Conservation (phyloP, 2,329 filamentous ascomycete species). For the Dryadomyces quercus-mongolicae region DNA sequence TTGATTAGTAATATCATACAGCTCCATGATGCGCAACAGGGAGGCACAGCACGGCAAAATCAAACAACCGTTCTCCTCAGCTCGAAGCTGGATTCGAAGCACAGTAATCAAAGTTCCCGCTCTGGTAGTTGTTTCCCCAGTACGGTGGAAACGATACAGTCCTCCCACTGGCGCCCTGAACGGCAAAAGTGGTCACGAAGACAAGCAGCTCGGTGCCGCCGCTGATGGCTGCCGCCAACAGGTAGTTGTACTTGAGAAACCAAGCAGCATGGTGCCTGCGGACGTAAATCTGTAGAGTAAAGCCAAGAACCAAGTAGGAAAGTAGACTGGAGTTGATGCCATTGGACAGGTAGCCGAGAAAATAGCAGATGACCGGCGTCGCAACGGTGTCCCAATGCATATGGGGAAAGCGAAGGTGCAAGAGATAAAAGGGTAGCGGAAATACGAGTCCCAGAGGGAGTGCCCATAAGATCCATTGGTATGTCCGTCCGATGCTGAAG, state of each 20-base stretch:
- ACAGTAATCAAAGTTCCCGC: conserved; percentile 9
- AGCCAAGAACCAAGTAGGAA: conserved; percentile 16
- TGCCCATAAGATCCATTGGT: conserved; percentile 21
- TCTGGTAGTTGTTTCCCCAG: conserved; percentile 10
- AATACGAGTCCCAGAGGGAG: conserved; percentile 24
- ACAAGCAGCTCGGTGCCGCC: conserved; percentile 26
- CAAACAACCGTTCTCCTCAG: background rate
- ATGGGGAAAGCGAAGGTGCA: conserved; percentile 17
- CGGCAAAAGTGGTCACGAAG: conserved; percentile 28
- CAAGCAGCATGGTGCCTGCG: conserved; percentile 21
- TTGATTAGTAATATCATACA: too few species aligned
- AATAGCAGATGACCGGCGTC: conserved; percentile 21
- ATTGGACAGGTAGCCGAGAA: conserved; percentile 19
- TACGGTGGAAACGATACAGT: conserved; percentile 19
- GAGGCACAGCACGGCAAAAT: too few species aligned
- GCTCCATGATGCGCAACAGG: too few species aligned
- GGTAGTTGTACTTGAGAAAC: conserved; percentile 29
- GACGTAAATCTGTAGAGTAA: conserved; percentile 22
- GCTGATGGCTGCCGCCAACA: conserved; percentile 26
- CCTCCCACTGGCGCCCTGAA: conserved; percentile 28
- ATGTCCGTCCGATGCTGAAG: conserved; percentile 21
- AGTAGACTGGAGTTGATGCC: conserved; percentile 23
- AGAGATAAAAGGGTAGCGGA: conserved; percentile 22
- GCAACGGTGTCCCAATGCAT: conserved; percentile 16
- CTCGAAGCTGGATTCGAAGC: conserved; percentile 4